phyloP scores from a whole-genome alignment of 2,329 filamentous ascomycete species.

The Teratosphaeria destructans region DNA sequence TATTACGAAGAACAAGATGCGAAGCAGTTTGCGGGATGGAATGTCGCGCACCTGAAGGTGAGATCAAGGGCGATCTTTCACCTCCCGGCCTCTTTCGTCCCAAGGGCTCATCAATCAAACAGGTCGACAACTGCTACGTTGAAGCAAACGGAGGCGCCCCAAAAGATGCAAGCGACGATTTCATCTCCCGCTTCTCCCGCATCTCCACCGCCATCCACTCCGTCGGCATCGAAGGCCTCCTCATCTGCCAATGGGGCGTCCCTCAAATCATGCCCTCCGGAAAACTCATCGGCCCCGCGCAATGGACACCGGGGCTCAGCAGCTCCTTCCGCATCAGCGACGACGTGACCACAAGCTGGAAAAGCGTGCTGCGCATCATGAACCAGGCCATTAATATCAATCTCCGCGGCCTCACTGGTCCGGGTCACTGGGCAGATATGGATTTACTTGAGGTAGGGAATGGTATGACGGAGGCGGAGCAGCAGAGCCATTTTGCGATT shows the following conservation, averaged over 20 bases:
- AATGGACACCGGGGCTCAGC: conserved; percentile 21
- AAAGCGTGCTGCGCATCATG: conserved; percentile 18
- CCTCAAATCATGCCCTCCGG: conserved; percentile 16
- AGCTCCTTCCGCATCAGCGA: conserved; percentile 23
- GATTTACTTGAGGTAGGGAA: conserved; percentile 36
- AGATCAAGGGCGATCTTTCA: too few species aligned
- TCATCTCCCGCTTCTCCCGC: conserved; percentile 14
- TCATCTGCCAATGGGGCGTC: conserved; percentile 20
- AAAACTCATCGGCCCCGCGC: conserved; percentile 19
- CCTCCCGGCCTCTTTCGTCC: too few species aligned
- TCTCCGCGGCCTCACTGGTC: conserved; percentile 9
- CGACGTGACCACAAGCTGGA: conserved; percentile 22
- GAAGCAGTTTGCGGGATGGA: not conserved
- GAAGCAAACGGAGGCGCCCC: conserved; percentile 13
- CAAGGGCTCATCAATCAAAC: not conserved
- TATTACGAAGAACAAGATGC: not conserved
- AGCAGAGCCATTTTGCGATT: conserved; percentile 29
- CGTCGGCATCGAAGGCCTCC: conserved; percentile 22
- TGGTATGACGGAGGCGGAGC: conserved; percentile 23
- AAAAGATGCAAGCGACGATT: conserved; percentile 20
- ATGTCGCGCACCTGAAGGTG: not conserved
- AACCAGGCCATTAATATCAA: conserved; percentile 11
- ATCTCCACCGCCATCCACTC: conserved; percentile 18
- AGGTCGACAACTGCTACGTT: conserved; percentile 22
- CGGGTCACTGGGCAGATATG: conserved; percentile 10